Base-by-base conservation (phyloP, 1,284 basidiomycete genomes). In the Trichosporon ovoides region DNA sequence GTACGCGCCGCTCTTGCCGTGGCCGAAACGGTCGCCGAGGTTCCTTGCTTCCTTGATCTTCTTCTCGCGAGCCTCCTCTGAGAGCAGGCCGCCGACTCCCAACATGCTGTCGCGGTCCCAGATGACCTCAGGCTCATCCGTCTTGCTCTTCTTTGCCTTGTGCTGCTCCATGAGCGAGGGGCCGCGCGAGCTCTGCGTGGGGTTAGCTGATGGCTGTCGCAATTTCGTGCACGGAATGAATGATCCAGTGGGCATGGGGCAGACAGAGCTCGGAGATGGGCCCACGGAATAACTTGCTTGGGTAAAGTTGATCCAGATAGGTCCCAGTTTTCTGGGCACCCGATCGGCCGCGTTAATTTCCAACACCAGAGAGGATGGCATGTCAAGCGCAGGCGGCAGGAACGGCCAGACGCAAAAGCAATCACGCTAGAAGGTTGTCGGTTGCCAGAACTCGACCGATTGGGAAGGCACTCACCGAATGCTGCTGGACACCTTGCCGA, bases 51-150 rank as follows among this genome's bases (percentile, higher is more conserved):
- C 91, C 65, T 81, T 82, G 65, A 96, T 82, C 75, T 91, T 82
- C 68, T 85, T 85, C 55, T 82, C 80, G 57, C 92, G 81, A 70
- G 88, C 85, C 57, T 81, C 82, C 63, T 93, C 91, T 66, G 88
- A 89, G 86, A 96, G 86, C 37, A 94, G 78, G 6, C 92, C 92
- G 6, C 85, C 85, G 13, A 93, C 70, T 3, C 83, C 83, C 90
- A 96, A 93, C 76, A 93, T 90, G 20, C 89, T 81, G 38, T 84
- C 80, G 67, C 89, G 89, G 67, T 96, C 91, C 92, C 92, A 96
- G 40, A 94, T 89, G 0, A 71, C 86, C 0, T 83, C 77, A 0
- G 82, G 77, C 12, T 81, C 80, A 9, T 65, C 64, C 24, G 68
- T 62, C 52, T 73, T 70, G 51, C 68, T 62, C 24, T 72, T 68